Evolutionary conservation across 2,329 filamentous ascomycete genomes (phyloP), one percentile per base, ranked within the genome.

Genomic region (Trematosphaeria pertusa): DNA sequence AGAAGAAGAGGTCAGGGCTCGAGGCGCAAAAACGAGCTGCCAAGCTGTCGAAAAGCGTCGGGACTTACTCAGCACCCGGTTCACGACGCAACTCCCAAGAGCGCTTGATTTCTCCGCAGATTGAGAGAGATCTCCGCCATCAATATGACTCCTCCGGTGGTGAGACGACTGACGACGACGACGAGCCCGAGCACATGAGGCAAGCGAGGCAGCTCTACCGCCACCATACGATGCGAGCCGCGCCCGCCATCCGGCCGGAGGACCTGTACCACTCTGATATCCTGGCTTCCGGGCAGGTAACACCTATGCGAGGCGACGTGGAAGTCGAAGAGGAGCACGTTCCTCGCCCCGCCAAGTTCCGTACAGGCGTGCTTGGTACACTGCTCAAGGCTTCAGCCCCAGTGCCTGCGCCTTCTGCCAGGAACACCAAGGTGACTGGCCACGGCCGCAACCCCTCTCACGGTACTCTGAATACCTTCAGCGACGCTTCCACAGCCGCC

Each of bases 281-380:
- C 14, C 61, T 62, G 8, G 49, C 65, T 10, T 82, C 79, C 12
- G 79, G 78, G 12, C 74, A 75, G 33, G 70, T 74, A 5, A 82
- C 79, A 2, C 80, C 77, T 2, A 70, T 69, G 1, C n/a, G n/a
- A n/a, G 69, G 74, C 32, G 75, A 78, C 35, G 64, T 72, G 30
- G 77, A 82, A 33, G 76, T 81, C 17, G 79, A 81, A 37, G 80
- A 83, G 33, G 80, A 83, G 45, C 89, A 89, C 62, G 81, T 89
- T 14, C 84, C 86, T 34, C 78, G 79, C 32, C 88, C 88, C 4
- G 73, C 78, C 17, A 81, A 86, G 52, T 92, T 89, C 66, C 83
- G 86, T 38, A 87, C 86, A 21, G 88, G 90, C 21, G 83, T 93
- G 36, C 75, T 95, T 1, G 85, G 86, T 2, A 87, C 85, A 0